Conservation (phyloP, 441 rosid genomes). For the Eruca vesicaria region DNA sequence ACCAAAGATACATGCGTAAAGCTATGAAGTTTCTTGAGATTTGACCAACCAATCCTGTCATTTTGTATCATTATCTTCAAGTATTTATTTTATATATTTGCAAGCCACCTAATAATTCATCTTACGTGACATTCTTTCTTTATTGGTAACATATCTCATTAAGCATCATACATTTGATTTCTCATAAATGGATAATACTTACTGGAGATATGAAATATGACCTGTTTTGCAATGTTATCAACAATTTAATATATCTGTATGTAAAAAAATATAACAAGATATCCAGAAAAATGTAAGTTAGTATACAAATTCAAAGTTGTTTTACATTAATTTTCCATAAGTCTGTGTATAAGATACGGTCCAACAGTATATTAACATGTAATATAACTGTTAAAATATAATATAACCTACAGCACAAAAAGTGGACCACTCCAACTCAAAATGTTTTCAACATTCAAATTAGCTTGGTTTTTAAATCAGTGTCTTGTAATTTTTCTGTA, state of each 20-base stretch:
- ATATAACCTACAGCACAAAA: conserved; percentile 24
- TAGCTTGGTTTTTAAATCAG: conserved; percentile 9
- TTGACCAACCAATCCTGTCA: neutral
- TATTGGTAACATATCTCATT: neutral
- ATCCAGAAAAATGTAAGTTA: neutral
- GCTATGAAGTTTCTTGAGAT: neutral
- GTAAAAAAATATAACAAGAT: neutral
- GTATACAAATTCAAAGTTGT: neutral
- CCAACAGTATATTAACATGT: conserved; percentile 8
- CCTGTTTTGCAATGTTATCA: too few species aligned
- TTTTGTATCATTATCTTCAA: neutral
- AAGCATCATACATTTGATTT: neutral
- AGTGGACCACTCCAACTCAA: neutral
- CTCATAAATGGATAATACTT: neutral
- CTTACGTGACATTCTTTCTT: neutral
- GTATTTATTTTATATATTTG: neutral
- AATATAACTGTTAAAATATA: neutral
- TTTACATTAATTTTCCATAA: neutral
- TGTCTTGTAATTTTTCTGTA: conserved; percentile 4
- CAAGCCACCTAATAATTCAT: neutral
- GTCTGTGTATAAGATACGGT: conserved; percentile 5
- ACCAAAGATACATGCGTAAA: neutral
- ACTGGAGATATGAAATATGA: neutral
- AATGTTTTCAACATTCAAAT: conserved; percentile 8
- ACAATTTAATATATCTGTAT: neutral